Conservation (phyloP, 164 flowering plant species). For the Aristolochia contorta region DNA sequence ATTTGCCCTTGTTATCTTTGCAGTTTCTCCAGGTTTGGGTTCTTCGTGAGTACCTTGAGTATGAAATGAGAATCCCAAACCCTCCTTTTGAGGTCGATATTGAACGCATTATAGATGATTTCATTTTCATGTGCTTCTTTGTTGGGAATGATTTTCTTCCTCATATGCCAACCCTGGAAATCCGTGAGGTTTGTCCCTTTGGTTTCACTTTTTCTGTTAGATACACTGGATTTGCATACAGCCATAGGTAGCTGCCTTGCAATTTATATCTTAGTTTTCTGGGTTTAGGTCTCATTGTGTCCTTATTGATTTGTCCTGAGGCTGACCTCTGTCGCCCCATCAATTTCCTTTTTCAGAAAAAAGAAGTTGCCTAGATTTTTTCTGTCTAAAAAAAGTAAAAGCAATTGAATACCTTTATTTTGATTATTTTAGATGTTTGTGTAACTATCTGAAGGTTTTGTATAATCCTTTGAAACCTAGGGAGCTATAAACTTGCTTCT, state of each 20-base stretch:
- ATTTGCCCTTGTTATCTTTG: constrained; percentile 7
- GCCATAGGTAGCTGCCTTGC: too few species aligned
- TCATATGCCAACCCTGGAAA: constrained; percentile 97
- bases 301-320: too few species aligned
- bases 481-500: constrained; percentile 90
- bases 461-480: constrained; percentile 18
- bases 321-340: too few species aligned
- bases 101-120: constrained; percentile 86
- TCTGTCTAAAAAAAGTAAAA: neutral
- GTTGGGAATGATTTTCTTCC: constrained; percentile 99
- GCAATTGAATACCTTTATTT: neutral
- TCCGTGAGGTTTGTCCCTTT: constrained; percentile 72
- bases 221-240: neutral
- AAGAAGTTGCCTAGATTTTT: too few species aligned
- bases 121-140: constrained; percentile 93
- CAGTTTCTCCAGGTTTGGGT: constrained; percentile 97
- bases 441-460: neutral
- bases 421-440: neutral
- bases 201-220: neutral
- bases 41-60: constrained; percentile 85
- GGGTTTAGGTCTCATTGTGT: too few species aligned
- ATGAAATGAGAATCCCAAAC: constrained; percentile 77
- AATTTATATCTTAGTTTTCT: too few species aligned
- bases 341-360: too few species aligned
- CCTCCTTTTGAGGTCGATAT: constrained; percentile 68